These are phyloP conservation scores for Coffea humblotiana DNA, from an alignment of 305 asterid genomes.

Conservation along the genomic window DNA sequence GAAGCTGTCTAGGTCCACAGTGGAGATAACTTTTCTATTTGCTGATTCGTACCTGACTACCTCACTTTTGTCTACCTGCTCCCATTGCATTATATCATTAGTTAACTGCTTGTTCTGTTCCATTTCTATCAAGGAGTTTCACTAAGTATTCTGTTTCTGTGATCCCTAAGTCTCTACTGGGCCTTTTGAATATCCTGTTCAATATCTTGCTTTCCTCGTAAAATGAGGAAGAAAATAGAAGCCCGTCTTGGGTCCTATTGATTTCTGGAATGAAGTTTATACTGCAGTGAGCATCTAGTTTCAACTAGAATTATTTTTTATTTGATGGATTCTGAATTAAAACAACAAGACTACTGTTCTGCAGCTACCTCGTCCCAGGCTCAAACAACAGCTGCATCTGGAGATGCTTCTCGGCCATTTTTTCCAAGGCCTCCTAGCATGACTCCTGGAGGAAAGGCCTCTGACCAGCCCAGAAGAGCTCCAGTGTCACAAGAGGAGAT, in stretches of 20 bases:
- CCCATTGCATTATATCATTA: background rate
- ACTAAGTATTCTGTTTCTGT: background rate
- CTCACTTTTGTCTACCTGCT: background rate
- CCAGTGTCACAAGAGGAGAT: constrained; percentile 80
- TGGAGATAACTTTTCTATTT: background rate
- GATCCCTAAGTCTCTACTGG: background rate
- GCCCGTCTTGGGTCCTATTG: background rate
- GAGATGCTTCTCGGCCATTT: constrained; percentile 44
- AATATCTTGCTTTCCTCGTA: background rate
- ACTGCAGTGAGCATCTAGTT: background rate
- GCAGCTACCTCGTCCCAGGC: constrained; percentile 54
- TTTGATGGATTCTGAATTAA: background rate
- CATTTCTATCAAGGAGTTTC: background rate
- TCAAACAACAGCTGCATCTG: constrained; percentile 40
- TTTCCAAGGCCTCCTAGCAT: constrained; percentile 55
- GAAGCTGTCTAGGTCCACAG: background rate
- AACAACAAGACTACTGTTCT: constrained; percentile 21
- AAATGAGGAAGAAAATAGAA: too few species aligned
- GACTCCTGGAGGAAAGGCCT: constrained; percentile 73
- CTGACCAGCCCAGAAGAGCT: constrained; percentile 83
- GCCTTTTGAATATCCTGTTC: background rate
- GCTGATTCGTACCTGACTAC: background rate
- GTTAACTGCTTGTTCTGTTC: background rate
- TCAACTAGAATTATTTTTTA: background rate
- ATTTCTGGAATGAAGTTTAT: background rate